Percentiles rank a stretch among this genome's conserved stretches.
Evolutionary conservation across 139 green algal genomes (phyloP).

Genomic region (Tetradesmus lagerheimii): DNA sequence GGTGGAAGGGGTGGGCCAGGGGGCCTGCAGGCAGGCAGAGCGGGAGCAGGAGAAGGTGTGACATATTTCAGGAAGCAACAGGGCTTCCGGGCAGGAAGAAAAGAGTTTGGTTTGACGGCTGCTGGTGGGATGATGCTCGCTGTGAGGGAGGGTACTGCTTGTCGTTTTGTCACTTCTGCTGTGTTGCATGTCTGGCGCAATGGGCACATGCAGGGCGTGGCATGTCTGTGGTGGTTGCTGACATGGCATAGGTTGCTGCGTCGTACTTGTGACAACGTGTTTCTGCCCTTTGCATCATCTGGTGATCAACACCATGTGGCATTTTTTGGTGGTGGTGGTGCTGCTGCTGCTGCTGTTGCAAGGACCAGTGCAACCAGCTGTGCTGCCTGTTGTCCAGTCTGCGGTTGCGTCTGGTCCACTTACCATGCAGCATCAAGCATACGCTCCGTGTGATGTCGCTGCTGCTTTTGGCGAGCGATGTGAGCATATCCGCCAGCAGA

Average conservation of each 20-base stretch:
- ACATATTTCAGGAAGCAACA: neutral
- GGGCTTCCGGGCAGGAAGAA: too few species aligned
- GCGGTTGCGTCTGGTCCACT: neutral
- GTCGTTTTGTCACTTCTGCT: too few species aligned
- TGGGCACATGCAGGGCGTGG: too few species aligned
- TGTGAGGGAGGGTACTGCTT: too few species aligned
- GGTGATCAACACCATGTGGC: too few species aligned
- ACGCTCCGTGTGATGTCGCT: constrained; percentile 3
- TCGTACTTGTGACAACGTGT: neutral
- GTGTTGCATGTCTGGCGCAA: too few species aligned
- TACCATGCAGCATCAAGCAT: constrained; percentile 38
- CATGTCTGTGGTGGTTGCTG: neutral
- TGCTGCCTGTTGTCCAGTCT: neutral
- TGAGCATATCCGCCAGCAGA: constrained; percentile 95
- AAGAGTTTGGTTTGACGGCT: too few species aligned
- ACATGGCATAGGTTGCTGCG: neutral
- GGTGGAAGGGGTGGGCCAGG: constrained; percentile 7
- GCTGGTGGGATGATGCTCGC: too few species aligned
- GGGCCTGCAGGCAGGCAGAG: constrained; percentile 26
- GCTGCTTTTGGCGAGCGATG: constrained; percentile 85
- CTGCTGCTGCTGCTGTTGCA: neutral
- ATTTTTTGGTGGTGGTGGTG: too few species aligned
- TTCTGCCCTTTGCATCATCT: neutral
- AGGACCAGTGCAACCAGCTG: too few species aligned
- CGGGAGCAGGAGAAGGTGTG: neutral